Evolutionary conservation across 1,284 basidiomycete species (phyloP).

Genomic region (Gomphus bonarii): DNA sequence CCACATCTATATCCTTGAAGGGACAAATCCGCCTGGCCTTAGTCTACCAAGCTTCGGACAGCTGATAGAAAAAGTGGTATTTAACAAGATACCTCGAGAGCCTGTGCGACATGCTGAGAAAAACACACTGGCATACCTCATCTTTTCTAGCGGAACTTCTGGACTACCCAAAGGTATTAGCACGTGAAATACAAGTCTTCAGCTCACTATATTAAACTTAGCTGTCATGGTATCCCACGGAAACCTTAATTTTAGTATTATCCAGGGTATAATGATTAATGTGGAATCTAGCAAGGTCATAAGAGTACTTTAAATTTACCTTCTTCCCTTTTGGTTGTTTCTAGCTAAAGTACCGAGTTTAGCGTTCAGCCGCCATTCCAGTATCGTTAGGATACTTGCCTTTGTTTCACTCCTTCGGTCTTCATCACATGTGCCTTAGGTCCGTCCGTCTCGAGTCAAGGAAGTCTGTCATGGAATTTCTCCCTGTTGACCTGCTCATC

Average conservation of each 20-base stretch:
- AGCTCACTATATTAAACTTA: neutral
- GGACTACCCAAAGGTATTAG: conserved; percentile 61
- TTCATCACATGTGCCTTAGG: conserved; percentile 42
- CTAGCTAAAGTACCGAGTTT: neutral
- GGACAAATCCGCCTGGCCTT: conserved; percentile 16
- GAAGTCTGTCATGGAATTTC: neutral
- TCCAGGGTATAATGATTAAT: neutral
- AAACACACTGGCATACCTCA: conserved; percentile 57
- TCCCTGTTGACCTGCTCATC: neutral
- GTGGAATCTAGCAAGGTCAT: conserved; percentile 12
- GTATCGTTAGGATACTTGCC: conserved; percentile 50
- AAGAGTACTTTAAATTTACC: neutral
- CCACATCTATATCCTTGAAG: conserved; percentile 45
- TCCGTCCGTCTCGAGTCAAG: neutral
- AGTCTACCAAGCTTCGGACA: conserved; percentile 35
- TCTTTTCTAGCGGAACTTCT: conserved; percentile 71
- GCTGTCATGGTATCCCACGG: conserved; percentile 7
- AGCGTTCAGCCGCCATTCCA: conserved; percentile 35
- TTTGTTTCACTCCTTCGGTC: conserved; percentile 58
- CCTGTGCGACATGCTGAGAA: conserved; percentile 36
- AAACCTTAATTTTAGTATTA: neutral
- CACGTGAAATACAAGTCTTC: neutral
- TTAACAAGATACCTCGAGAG: conserved; percentile 29
- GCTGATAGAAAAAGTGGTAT: conserved; percentile 32
- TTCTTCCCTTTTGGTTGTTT: neutral